Base-by-base conservation (phyloP, 2,329 filamentous ascomycete species). In the Aspergillus fructus region DNA sequence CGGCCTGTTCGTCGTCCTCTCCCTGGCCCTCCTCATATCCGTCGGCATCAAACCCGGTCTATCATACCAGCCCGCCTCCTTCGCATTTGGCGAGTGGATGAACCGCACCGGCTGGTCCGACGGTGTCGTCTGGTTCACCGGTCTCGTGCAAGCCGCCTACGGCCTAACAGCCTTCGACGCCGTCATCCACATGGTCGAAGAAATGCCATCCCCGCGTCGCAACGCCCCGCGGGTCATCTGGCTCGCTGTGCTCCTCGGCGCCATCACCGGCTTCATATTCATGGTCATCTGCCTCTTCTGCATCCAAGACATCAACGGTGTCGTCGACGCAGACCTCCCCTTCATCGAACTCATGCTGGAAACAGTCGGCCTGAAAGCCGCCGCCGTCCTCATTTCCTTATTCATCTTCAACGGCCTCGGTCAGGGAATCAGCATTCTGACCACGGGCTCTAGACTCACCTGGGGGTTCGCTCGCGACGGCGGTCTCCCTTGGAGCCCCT, bases 181-280 rank as follows among this genome's bases (percentile, higher is more conserved):
- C 0, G 82, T 83, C 34, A 83, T 85, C 39, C 83, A 85, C 65
- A 79, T 85, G 74, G 79, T 83, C 2, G 83, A 85, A 61, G 82
- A 85, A 63, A 81, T 85, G 1, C 82, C 82, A 1, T 70, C 74
- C 4, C 82, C 83, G 1, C 71, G 81, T 30, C 78, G 71, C 37
- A 83, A 82, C 55, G 79, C 78, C 0, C 83, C 83, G 0, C 73
- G 73, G 15, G 77, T 81, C 3, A 83, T 85, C 60, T 83, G 78
- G 73, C 74, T 84, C 17, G 79, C 82, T 0, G 79, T 85, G 1
- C 59, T 78, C 0, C 74, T 76, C n/a, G 77, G 80, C 34, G 79
- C 79, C n/a, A 48, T 78, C 23, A 79, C 78, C 0, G 81, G 81
- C 3, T 77, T 81, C 55, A 68, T 82, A 45, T 83, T 83, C 67